Base-by-base conservation (phyloP, 192 early-diverging fungal genomes). In the Linnemannia schmuckeri region DNA sequence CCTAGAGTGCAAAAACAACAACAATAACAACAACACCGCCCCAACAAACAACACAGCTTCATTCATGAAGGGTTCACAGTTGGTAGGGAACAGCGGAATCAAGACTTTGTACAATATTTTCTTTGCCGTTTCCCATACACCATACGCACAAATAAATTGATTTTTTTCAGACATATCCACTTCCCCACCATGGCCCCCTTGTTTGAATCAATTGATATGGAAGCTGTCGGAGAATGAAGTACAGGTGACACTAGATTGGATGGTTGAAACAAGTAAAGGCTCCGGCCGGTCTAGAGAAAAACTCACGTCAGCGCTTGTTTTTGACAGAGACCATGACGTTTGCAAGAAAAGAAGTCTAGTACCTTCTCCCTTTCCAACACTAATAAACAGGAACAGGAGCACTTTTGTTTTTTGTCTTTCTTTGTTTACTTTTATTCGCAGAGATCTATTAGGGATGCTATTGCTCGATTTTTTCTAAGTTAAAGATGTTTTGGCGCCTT, bases 1-100 rank as follows among this genome's bases (percentile, higher is more conserved):
- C 33, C 27, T 0, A 66, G 61, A 10, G 12, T 13, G 2, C 49
- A 52, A 20, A 52, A 52, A 52, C 41, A 52, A 52, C 12, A 66
- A 66, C 61, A 57, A 57, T 24, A 57, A 52, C 13, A 52, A 52
- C 13, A 52, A 57, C 55, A 6, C 22, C 24, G 2, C 55, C 2
- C n/a, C 30, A 66, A 66, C 61, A 33, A 22, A 33, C 13, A 33
- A 30, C 30, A 66, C 9, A 13, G 44, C 61, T 66, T 66, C 49
- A 52, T 52, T 33, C 13, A 66, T 27, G 27, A 24, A 30, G 61
- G 27, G 61, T 12, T 33, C 33, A 66, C 18, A 3, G 61, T 66
- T 35, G 61, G 27, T 8, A 66, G 61, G 61, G 27, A 66, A 66
- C 61, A 66, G 61, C 61, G 61, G 61, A 66, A 66, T 33, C 61